Base-by-base conservation (phyloP, 306 rosid genomes). In the Myrica gale region DNA sequence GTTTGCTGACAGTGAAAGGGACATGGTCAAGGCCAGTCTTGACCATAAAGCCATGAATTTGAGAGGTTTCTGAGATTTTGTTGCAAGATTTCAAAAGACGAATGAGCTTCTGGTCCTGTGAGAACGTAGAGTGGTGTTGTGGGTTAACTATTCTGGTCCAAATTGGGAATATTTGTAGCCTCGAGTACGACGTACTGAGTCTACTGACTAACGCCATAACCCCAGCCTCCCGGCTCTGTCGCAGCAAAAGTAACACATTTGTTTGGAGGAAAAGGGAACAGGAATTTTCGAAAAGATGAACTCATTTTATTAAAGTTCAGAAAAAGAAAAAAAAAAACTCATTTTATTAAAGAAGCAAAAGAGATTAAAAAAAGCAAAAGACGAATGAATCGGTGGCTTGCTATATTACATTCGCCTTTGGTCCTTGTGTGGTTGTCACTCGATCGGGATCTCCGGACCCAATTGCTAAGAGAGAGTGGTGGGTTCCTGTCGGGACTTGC, bases 1-100 rank as follows among this genome's bases (percentile, higher is more conserved):
- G 95, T 83, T 91, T 89, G 88, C 97, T 85, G 11, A 71, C 70
- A 57, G 84, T 71, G 73, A 91, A 91, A 76, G 89, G 88, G 76
- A 76, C 66, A 17, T 44, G 72, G 62, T 61, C 81, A 53, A 85
- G 85, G 53, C 84, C 88, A 57, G 82, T 80, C 62, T 86, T 89
- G 74, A 88, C 75, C 87, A 88, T 86, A 79, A 52, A 76, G 69
- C 82, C 83, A 74, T 91, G 97, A 57, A 88, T 41, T 79, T 89
- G 91, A 65, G 76, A 74, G 74, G 75, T 76, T 78, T 86, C 84
- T 16, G 87, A 79, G 76, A 70, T 68, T 39, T 17, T 74, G 78
- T 73, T 82, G 88, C 91, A 89, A 23, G 88, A 83, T 70, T 83
- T 73, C 63, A 89, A 76, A 21, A 74, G 60, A 69, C 44, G 50